Evolutionary conservation across 345 rosid species (phyloP).

Genomic region (Jatropha curcas): DNA sequence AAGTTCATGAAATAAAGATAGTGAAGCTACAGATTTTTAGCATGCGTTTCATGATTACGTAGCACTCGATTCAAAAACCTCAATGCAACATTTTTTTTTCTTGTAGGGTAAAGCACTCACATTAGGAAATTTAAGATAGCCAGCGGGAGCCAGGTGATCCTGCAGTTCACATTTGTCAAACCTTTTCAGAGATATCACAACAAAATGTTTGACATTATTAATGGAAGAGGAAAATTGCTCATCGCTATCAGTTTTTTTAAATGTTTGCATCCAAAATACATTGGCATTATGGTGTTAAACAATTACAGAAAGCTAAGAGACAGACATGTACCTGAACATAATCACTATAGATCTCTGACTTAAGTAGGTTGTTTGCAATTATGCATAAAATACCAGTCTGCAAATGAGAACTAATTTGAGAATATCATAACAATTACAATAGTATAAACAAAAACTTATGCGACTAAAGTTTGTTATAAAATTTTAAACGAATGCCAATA

Average conservation of each 20-base stretch:
- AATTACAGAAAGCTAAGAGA: constrained; percentile 3
- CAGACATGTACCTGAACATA: constrained; percentile 70
- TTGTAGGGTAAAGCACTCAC: constrained; percentile 40
- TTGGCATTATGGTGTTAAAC: neutral
- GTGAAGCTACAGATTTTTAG: neutral
- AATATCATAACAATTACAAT: neutral
- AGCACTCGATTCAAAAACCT: neutral
- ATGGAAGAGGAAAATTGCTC: neutral
- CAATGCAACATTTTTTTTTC: neutral
- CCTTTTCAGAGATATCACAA: constrained; percentile 7
- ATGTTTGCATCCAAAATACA: neutral
- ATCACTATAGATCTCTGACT: constrained; percentile 67
- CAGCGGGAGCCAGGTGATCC: constrained; percentile 84
- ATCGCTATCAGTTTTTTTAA: neutral
- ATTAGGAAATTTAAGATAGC: constrained; percentile 72
- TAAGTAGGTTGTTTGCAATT: constrained; percentile 59
- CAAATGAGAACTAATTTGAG: constrained; percentile 18
- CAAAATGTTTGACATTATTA: neutral
- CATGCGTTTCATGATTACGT: neutral
- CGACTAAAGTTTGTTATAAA: neutral
- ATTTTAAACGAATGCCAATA: neutral
- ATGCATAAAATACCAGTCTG: constrained; percentile 69
- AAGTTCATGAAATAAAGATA: too few species aligned
- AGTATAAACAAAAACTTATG: neutral
- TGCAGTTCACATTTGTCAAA: constrained; percentile 33